Conservation (phyloP, 257 asterid species). For the Dorcoceras hygrometricum region DNA sequence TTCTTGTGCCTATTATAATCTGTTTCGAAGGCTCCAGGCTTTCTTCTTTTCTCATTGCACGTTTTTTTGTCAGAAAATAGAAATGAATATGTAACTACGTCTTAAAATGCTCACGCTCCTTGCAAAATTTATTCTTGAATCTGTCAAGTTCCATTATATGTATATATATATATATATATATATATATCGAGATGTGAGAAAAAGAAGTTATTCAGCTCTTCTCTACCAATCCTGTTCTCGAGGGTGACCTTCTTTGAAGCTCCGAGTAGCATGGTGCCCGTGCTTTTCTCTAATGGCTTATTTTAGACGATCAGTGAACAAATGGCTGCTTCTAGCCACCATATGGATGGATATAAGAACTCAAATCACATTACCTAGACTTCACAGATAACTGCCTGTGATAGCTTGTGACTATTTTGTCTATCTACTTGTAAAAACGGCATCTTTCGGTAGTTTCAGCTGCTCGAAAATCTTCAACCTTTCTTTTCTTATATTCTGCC, state of each 20-base stretch:
- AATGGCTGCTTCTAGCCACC: neutral
- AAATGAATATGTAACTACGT: neutral
- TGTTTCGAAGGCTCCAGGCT: conserved; percentile 19
- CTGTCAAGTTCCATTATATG: too few relatives aligned
- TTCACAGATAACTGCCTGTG: neutral
- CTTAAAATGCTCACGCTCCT: conserved; percentile 9
- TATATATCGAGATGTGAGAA: too few relatives aligned
- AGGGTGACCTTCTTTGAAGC: neutral
- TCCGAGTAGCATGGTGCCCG: neutral
- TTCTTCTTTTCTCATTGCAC: conserved; percentile 17
- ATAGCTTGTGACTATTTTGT: neutral
- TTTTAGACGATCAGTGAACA: neutral
- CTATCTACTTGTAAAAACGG: neutral
- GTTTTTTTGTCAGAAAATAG: neutral
- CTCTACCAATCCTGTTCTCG: too few relatives aligned
- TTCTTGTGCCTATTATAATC: conserved; percentile 4
- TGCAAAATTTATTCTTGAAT: conserved; percentile 12
- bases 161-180: too few relatives aligned
- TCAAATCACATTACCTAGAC: neutral
- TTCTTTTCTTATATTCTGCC: neutral
- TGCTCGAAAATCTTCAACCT: conserved; percentile 1
- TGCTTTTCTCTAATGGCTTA: neutral
- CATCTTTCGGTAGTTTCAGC: conserved; percentile 3
- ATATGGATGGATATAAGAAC: neutral
- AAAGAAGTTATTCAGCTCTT: too few relatives aligned